Evolutionary conservation across 192 early-diverging fungal genomes (phyloP).

Genomic region (Coemansia sp.): DNA sequence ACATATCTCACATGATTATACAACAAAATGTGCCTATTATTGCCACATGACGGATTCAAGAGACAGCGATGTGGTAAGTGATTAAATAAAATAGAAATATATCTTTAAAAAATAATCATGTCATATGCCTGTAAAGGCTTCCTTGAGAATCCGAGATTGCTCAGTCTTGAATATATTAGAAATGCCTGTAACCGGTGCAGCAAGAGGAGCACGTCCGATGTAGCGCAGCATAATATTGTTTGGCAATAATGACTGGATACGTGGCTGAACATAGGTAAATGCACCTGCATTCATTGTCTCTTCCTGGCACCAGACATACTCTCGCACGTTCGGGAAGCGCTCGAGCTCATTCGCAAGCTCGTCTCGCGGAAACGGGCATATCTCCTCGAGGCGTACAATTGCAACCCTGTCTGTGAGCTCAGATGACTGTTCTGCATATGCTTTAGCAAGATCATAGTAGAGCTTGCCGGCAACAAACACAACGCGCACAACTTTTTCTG

Average conservation of each 20-base stretch:
- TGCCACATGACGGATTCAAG: too few species aligned
- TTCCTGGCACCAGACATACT: conserved; percentile 83
- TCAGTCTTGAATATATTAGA: conserved; percentile 68
- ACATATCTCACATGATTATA: too few species aligned
- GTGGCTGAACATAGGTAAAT: conserved; percentile 83
- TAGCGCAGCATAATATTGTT: conserved; percentile 55
- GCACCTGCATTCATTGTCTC: conserved; percentile 94
- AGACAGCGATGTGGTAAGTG: too few species aligned
- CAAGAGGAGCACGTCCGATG: conserved; percentile 69
- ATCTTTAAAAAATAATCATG: neutral
- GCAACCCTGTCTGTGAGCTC: conserved; percentile 65
- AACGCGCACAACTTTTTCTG: conserved; percentile 55
- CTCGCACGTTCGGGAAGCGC: conserved; percentile 62
- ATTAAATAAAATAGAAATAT: too few species aligned
- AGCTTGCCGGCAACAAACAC: conserved; percentile 90
- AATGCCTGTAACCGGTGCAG: conserved; percentile 82
- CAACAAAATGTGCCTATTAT: too few species aligned
- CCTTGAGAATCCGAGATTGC: conserved; percentile 56
- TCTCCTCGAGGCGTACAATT: conserved; percentile 86
- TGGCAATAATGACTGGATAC: conserved; percentile 76
- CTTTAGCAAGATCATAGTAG: conserved; percentile 89
- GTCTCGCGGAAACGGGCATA: conserved; percentile 84
- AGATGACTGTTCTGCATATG: conserved; percentile 56
- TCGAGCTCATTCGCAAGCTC: conserved; percentile 65
- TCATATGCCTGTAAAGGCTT: neutral